Evolutionary conservation across 1,139 yeast genomes (phyloP), one percentile per base, ranked within the genome.

Genomic region (Kodamaea sp.): DNA sequence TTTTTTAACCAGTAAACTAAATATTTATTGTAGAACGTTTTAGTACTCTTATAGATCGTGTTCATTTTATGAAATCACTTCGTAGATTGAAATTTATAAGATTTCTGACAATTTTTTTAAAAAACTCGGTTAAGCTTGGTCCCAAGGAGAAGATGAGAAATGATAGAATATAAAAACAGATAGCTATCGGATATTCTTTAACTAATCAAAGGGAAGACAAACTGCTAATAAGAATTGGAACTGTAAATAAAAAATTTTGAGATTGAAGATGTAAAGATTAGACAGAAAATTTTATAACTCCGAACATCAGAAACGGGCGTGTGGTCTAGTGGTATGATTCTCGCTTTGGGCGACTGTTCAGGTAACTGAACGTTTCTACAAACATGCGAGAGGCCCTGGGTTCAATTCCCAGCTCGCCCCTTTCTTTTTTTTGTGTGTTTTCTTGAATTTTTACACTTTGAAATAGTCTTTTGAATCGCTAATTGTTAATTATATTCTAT

Each of bases 361-460:
- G 35, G 23, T 31, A 2, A 34, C 41, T 40, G 34, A 28, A 11
- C 10, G 22, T 24, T 15, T 15, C 9, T 38, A 37, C 57, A 54
- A 54, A 39, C 43, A 50, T 54, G 60, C 55, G 60, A 54, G 60
- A 55, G 60, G 60, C 58, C 59, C 60, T 54, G 60, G 60, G 60
- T 55, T 55, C 59, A 55, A 55, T 54, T 55, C 60, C 60, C 60
- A 54, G 60, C 54, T 48, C 54, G 59, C 60, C 60, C 60, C 60
- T n/a, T 45, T 42, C 44, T 44, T 46, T 52, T 46, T 38, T 40
- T 33, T 24, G n/a, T n/a, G n/a, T n/a, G n/a, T n/a, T n/a, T n/a
- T 15, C 4, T 15, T 15, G 20, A 15, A 15, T 15, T 15, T 15
- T 15, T 15, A 15, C 20, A 15, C 20, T 15, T 15, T 15, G 4